Conservation (phyloP, 2,329 filamentous ascomycete species). For the Fusarium torulosum region DNA sequence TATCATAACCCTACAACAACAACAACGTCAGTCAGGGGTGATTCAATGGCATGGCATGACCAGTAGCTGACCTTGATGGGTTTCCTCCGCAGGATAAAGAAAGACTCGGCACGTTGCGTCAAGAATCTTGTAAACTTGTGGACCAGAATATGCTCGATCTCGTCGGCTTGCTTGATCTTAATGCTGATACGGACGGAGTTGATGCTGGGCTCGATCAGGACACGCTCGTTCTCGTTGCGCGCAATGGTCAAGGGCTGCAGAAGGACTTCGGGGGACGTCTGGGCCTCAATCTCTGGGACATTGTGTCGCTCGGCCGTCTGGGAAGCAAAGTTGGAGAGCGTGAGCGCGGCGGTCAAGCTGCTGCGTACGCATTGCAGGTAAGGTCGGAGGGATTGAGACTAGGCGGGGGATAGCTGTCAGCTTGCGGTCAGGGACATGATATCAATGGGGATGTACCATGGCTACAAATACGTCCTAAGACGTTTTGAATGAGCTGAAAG, state of each 20-base stretch:
- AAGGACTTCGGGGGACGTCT: conserved; percentile 91
- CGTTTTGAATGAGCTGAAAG: conserved; percentile 16
- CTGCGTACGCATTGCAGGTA: conserved; percentile 97
- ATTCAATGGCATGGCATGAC: not conserved
- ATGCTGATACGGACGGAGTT: conserved; percentile 98
- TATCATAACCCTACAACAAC: conserved; percentile 85
- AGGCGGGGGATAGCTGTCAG: conserved; percentile 39
- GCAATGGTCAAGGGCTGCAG: conserved; percentile 91
- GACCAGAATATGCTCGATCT: conserved; percentile 97
- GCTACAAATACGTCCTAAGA: conserved; percentile 19
- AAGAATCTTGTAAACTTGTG: conserved; percentile 99
- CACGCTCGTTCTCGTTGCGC: conserved; percentile 96
- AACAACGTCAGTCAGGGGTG: conserved; percentile 40
- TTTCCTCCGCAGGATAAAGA: conserved; percentile 96
- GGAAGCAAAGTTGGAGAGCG: conserved; percentile 92
- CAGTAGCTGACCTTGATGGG: conserved; percentile 81
- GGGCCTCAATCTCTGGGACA: conserved; percentile 96
- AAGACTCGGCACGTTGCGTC: conserved; percentile 84
- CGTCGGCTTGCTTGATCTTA: conserved; percentile 99
- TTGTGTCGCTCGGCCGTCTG: conserved; percentile 98
- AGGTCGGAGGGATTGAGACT: conserved; percentile 96
- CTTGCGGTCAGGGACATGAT: conserved; percentile 8
- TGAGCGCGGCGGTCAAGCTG: conserved; percentile 92
- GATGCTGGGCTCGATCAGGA: conserved; percentile 95
- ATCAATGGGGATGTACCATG: conserved; percentile 37